Percentiles rank a stretch among this genome's conserved stretches.
Evolutionary conservation across 208 protist genomes (phyloP).

Genomic region (Angomonas desouzai): DNA sequence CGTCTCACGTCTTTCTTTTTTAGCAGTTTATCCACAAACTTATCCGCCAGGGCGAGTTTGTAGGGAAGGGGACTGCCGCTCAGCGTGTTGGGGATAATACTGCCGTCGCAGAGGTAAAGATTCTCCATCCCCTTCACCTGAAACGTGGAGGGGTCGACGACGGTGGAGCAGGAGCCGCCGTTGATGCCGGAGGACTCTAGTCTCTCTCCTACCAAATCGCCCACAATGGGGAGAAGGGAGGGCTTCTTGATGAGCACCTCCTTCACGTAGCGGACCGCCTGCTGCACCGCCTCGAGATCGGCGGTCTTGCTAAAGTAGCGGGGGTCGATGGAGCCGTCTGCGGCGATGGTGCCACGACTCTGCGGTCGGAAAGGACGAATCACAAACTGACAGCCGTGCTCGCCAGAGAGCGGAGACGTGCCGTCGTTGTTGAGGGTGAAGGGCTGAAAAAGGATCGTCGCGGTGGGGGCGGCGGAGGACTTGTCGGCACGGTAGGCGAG

Average conservation of each 20-base stretch:
- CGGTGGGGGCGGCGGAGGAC: conserved; percentile 35
- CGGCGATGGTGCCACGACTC: conserved; percentile 50
- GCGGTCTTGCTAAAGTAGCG: conserved; percentile 50
- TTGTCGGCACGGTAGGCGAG: conserved; percentile 63
- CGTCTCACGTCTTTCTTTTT: conserved; percentile 31
- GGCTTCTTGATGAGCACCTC: conserved; percentile 38
- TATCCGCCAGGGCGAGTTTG: conserved; percentile 59
- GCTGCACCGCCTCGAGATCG: conserved; percentile 42
- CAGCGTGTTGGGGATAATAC: conserved; percentile 51
- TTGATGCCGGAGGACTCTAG: conserved; percentile 65
- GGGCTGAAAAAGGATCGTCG: conserved; percentile 76
- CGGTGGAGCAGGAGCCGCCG: conserved; percentile 50
- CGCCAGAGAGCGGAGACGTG: conserved; percentile 32
- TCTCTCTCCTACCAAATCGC: conserved; percentile 37
- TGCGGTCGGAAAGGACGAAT: conserved; percentile 58
- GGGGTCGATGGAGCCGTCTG: conserved; percentile 58
- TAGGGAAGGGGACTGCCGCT: conserved; percentile 58
- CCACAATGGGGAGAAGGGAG: conserved; percentile 39
- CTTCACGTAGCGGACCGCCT: conserved; percentile 56
- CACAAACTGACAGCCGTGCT: conserved; percentile 76
- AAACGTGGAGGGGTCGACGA: conserved; percentile 51
- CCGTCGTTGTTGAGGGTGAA: conserved; percentile 81
- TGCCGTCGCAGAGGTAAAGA: conserved; percentile 75
- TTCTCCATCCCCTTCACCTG: conserved; percentile 49
- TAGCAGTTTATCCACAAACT: conserved; percentile 58